phyloP scores from a whole-genome alignment of 148 eudicot genomes.

The Cornus controversa region DNA sequence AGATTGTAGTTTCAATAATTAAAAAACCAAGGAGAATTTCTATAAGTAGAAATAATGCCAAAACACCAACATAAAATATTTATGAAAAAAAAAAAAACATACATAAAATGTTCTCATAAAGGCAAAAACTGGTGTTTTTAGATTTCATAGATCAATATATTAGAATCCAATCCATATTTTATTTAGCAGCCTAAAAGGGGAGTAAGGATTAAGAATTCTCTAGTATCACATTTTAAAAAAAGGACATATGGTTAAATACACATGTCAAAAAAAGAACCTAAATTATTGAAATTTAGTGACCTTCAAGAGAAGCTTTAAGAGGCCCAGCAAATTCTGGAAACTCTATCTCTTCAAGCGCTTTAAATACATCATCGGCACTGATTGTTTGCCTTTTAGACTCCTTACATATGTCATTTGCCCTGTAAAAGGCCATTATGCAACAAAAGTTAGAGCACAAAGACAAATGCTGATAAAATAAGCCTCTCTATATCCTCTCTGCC shows the following conservation, averaged over 20 bases:
- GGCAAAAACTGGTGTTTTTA: not conserved
- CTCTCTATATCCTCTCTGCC: not conserved
- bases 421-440: constrained; percentile 27
- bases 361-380: constrained; percentile 84
- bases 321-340: constrained; percentile 76
- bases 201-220: not conserved
- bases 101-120: not conserved
- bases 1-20: not conserved
- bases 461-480: not conserved
- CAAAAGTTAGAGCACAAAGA: not conserved
- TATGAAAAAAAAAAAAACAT: not conserved
- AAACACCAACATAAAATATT: too few relatives aligned
- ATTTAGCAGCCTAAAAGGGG: not conserved
- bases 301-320: constrained; percentile 65
- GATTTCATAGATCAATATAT: too few relatives aligned
- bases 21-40: not conserved
- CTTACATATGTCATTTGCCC: constrained; percentile 86
- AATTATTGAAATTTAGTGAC: constrained; percentile 30
- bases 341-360: constrained; percentile 85
- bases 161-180: not conserved
- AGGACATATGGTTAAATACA: not conserved
- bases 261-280: not conserved
- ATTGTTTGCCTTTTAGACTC: constrained; percentile 83
- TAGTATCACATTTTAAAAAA: not conserved
- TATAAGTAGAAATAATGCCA: not conserved